These are phyloP conservation scores for Acacia melanoxylon DNA, from an alignment of 306 rosid species.

Conservation along the genomic window DNA sequence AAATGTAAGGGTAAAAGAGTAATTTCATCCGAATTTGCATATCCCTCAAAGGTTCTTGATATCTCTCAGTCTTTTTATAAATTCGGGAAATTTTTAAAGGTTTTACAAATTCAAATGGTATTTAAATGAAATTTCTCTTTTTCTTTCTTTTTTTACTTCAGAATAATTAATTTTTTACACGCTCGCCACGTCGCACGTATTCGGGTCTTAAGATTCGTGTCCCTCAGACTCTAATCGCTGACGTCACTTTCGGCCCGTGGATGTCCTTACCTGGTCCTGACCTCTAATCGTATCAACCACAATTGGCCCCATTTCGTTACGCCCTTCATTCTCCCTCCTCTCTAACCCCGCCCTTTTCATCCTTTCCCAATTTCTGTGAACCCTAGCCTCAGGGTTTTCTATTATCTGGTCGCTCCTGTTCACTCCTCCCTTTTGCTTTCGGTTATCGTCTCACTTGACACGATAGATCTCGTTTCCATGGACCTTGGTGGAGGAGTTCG, in stretches of 20 bases:
- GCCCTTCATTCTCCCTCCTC: neutral
- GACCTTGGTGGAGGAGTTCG: slow-evolving; percentile 55
- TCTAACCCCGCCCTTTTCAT: neutral
- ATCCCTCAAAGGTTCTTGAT: no score
- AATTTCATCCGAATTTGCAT: no score
- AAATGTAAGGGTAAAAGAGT: no score
- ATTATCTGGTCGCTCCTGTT: neutral
- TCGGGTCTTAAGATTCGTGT: no score
- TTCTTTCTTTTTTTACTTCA: no score
- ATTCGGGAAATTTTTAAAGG: no score
- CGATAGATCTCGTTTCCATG: slow-evolving; percentile 33
- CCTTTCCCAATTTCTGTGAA: neutral
- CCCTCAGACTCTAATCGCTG: neutral
- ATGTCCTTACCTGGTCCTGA: neutral
- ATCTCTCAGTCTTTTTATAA: no score
- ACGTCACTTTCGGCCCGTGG: slow-evolving; percentile 17
- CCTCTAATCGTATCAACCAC: slow-evolving; percentile 16
- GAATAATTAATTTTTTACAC: no score
- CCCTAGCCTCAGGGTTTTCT: slow-evolving; percentile 27
- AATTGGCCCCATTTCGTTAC: slow-evolving; percentile 1
- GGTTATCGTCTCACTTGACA: neutral
- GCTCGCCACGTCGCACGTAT: no score
- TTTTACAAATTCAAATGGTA: no score
- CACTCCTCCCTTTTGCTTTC: neutral
- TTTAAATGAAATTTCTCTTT: no score